These are phyloP conservation scores for Trichoderma afroharzianum DNA, from an alignment of 2,329 filamentous ascomycete species.

Conservation along the genomic window DNA sequence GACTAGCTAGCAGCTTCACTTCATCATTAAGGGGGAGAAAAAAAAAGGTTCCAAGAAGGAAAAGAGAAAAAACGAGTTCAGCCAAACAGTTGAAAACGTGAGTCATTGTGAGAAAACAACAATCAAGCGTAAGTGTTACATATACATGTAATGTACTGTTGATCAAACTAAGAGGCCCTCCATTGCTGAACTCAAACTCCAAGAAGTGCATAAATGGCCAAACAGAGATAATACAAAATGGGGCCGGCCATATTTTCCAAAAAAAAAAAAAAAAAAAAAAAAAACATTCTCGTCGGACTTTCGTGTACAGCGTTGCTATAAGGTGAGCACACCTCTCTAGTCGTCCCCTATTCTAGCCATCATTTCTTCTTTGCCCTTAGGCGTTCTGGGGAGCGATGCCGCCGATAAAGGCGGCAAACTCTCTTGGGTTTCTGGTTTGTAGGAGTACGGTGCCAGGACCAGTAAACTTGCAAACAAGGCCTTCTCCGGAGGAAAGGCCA, in stretches of 20 bases:
- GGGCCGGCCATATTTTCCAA: background rate
- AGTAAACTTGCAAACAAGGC: constrained; percentile 89
- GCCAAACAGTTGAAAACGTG: background rate
- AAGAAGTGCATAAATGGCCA: background rate
- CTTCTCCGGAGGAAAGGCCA: constrained; percentile 76
- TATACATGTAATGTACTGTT: background rate
- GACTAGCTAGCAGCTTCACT: background rate
- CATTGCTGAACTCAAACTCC: background rate
- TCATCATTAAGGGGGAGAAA: background rate
- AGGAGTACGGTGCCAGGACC: constrained; percentile 88
- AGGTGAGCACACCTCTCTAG: background rate
- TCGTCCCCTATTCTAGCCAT: background rate
- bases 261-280: background rate
- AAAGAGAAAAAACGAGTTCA: background rate
- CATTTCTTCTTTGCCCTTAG: constrained; percentile 16
- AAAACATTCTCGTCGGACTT: background rate
- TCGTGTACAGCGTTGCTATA: background rate
- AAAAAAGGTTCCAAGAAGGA: background rate
- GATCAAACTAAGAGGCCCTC: background rate
- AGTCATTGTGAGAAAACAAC: background rate
- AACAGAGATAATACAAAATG: background rate
- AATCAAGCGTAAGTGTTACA: background rate
- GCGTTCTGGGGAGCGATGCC: constrained; percentile 40
- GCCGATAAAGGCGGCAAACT: constrained; percentile 51
- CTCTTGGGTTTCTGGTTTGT: constrained; percentile 80